phyloP scores from a whole-genome alignment of 768 basidiomycete genomes.

The Suillus luteus region DNA sequence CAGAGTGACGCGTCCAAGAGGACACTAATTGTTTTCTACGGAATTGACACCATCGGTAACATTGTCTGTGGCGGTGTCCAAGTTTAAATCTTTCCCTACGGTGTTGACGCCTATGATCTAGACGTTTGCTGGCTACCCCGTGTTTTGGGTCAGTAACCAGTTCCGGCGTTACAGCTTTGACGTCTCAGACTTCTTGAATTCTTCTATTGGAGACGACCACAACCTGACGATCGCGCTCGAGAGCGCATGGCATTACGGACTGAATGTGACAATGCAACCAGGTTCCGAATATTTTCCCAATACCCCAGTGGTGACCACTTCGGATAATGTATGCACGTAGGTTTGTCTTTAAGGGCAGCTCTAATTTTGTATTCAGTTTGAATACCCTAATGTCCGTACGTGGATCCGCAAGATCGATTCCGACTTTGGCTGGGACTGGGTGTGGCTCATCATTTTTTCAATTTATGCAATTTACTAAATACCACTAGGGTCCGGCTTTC shows the following conservation, averaged over 20 bases:
- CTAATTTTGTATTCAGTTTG: conserved; percentile 38
- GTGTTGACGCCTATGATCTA: conserved; percentile 19
- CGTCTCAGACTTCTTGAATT: conserved; percentile 42
- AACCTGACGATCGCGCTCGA: conserved; percentile 55
- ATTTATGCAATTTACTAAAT: not conserved
- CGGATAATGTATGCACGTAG: conserved; percentile 33
- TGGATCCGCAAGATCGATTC: conserved; percentile 53
- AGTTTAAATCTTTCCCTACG: not conserved
- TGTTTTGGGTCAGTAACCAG: conserved; percentile 63
- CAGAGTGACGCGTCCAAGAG: conserved; percentile 25
- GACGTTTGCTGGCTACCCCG: conserved; percentile 51
- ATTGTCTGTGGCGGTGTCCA: conserved; percentile 40
- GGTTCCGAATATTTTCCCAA: conserved; percentile 50
- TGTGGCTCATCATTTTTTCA: conserved; percentile 21
- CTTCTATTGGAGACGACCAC: conserved; percentile 34
- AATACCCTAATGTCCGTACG: conserved; percentile 49
- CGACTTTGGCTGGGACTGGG: conserved; percentile 69
- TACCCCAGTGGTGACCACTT: conserved; percentile 19
- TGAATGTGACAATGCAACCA: conserved; percentile 52
- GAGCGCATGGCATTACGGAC: conserved; percentile 53
- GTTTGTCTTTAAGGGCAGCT: not conserved
- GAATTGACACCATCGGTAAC: conserved; percentile 58
- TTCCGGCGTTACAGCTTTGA: conserved; percentile 58
- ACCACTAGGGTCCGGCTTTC: conserved; percentile 54
- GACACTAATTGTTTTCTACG: conserved; percentile 54